Conservation (phyloP, 345 rosid species). For the Rhizophora mangle region DNA sequence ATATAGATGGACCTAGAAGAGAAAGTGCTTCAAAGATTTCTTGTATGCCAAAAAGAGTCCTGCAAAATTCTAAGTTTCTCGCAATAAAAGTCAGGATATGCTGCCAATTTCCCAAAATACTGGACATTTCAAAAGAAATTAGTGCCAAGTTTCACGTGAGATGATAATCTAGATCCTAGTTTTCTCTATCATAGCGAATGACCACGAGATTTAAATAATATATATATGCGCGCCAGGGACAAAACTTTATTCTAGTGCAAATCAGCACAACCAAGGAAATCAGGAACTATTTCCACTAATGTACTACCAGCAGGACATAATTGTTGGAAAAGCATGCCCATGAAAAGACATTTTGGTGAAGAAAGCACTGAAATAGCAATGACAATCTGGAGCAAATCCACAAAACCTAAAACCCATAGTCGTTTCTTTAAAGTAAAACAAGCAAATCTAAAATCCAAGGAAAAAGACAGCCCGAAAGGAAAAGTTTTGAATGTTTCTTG, state of each 20-base stretch:
- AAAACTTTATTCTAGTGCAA: no score
- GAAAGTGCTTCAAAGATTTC: background rate
- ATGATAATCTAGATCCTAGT: no score
- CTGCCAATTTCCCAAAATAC: no score
- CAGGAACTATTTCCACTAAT: background rate
- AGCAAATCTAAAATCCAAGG: background rate
- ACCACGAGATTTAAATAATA: no score
- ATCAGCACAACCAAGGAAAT: no score
- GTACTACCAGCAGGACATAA: background rate
- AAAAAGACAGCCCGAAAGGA: background rate
- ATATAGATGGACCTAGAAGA: constrained; percentile 1
- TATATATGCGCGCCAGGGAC: no score
- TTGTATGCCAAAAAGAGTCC: background rate
- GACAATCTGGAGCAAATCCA: background rate
- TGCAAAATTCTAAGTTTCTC: no score
- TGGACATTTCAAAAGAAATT: no score
- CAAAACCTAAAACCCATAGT: background rate
- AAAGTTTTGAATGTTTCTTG: background rate
- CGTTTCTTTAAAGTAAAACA: background rate
- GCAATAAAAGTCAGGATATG: no score
- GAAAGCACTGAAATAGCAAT: background rate
- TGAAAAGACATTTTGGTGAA: background rate
- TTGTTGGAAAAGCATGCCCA: background rate
- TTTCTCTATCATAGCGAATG: no score
- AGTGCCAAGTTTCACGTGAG: no score